phyloP scores from a whole-genome alignment of 148 eudicot species.

The Nyssa sinensis region DNA sequence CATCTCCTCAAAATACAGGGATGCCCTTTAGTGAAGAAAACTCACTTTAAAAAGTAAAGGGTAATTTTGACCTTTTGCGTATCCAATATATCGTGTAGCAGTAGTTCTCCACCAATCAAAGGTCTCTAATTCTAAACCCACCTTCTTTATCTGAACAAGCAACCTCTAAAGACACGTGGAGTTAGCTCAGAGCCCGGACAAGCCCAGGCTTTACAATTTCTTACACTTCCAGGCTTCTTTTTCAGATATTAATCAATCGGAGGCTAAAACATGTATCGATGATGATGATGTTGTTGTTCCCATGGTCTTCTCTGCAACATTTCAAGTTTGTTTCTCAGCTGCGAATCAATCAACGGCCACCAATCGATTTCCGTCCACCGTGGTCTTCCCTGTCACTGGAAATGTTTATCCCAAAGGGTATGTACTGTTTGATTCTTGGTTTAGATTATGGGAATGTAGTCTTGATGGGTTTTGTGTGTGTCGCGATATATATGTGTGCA shows the following conservation, averaged over 20 bases:
- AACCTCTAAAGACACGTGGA: too few species aligned
- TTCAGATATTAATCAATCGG: background rate
- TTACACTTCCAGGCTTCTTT: background rate
- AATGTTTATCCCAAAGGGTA: slow-evolving; percentile 86
- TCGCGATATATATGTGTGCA: background rate
- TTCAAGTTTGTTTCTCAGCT: slow-evolving; percentile 22
- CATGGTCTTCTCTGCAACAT: background rate
- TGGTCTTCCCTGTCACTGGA: slow-evolving; percentile 62
- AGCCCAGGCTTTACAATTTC: background rate
- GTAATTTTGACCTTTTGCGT: too few species aligned
- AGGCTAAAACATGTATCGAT: background rate
- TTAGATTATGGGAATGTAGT: background rate
- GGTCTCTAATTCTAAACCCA: too few species aligned
- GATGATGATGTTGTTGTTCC: background rate
- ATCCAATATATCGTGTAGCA: too few species aligned
- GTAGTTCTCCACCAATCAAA: too few species aligned
- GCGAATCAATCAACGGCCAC: slow-evolving; percentile 16
- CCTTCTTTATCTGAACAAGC: too few species aligned
- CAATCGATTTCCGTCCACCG: slow-evolving; percentile 34
- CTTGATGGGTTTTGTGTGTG: background rate
- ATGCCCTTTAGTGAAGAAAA: too few species aligned
- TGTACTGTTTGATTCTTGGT: slow-evolving; percentile 6
- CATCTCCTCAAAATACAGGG: too few species aligned
- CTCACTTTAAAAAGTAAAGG: too few species aligned
- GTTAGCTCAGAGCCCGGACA: too few species aligned